A percentile compares a stretch with the other conserved stretches of the same genome.
Conservation (phyloP, 2,329 filamentous ascomycete species). For the Stagonosporopsis cucurbitacearum region DNA sequence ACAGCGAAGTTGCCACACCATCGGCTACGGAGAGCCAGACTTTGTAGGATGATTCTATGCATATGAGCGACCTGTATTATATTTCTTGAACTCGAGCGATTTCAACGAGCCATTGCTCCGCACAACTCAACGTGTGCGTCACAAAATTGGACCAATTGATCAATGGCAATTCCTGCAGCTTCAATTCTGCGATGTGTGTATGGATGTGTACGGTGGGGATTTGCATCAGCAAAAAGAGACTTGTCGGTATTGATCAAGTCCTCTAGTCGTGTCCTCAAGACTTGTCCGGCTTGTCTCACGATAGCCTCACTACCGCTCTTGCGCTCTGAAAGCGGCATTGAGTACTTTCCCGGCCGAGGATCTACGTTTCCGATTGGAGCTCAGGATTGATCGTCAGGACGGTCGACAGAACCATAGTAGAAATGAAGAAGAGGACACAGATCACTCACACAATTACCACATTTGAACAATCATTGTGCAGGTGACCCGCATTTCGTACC, state of each 20-base stretch:
- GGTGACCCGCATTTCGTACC: conserved; percentile 1
- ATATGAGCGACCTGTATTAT: conserved; percentile 4
- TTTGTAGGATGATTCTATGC: background rate
- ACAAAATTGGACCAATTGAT: background rate
- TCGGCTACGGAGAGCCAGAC: conserved; percentile 6
- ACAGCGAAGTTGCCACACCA: background rate
- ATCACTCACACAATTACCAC: background rate
- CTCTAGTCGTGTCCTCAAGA: background rate
- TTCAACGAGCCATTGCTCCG: conserved; percentile 19
- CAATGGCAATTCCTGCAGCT: background rate
- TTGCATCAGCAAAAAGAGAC: background rate
- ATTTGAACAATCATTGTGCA: background rate
- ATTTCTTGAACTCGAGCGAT: conserved; percentile 5
- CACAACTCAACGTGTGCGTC: conserved; percentile 20
- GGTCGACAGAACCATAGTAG: background rate
- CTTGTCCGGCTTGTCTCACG: background rate
- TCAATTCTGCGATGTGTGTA: background rate
- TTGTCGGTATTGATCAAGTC: background rate
- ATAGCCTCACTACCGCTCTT: background rate
- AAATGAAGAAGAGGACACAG: background rate
- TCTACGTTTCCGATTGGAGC: background rate
- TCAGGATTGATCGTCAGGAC: background rate
- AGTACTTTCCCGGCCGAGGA: background rate
- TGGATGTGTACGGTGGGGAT: background rate
- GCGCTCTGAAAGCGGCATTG: background rate